Evolutionary conservation across 192 early-diverging fungal species (phyloP).

Genomic region (Backusella psychrophila): DNA sequence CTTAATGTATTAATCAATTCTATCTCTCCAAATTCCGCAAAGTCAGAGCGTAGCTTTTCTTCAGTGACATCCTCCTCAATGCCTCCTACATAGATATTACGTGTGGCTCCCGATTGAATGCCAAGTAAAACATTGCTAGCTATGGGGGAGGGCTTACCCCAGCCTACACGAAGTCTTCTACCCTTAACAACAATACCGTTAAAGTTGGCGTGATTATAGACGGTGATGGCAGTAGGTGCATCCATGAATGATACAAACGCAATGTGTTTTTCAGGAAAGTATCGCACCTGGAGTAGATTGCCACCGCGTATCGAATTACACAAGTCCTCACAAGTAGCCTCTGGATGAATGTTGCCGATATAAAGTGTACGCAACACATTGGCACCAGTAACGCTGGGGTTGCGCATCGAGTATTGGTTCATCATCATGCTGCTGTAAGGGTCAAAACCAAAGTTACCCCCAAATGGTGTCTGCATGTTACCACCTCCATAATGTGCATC

Average conservation of each 20-base stretch:
- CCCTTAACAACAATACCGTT: conserved; percentile 65
- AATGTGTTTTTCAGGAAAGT: conserved; percentile 71
- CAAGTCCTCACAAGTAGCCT: conserved; percentile 74
- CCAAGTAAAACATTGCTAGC: conserved; percentile 50
- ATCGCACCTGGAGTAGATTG: conserved; percentile 71
- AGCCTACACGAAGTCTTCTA: conserved; percentile 73
- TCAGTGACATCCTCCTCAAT: conserved; percentile 59
- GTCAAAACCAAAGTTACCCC: conserved; percentile 18
- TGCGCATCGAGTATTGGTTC: conserved; percentile 7
- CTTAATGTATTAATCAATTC: conserved; percentile 78
- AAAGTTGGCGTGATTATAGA: conserved; percentile 55
- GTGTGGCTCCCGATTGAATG: conserved; percentile 59
- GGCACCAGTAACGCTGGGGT: not conserved
- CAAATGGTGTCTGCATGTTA: conserved; percentile 19
- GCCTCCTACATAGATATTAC: conserved; percentile 78
- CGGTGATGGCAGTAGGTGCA: conserved; percentile 59
- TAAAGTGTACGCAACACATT: conserved; percentile 63
- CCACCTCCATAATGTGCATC: not conserved
- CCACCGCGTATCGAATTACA: conserved; percentile 87
- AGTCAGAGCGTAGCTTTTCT: conserved; percentile 71
- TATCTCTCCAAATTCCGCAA: conserved; percentile 78
- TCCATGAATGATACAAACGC: conserved; percentile 87
- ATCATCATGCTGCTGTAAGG: conserved; percentile 9
- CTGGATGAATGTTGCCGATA: conserved; percentile 71
- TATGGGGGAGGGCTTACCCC: conserved; percentile 66